Conservation (phyloP, 176 grass and related monocot species). For the Phoenix dactylifera region DNA sequence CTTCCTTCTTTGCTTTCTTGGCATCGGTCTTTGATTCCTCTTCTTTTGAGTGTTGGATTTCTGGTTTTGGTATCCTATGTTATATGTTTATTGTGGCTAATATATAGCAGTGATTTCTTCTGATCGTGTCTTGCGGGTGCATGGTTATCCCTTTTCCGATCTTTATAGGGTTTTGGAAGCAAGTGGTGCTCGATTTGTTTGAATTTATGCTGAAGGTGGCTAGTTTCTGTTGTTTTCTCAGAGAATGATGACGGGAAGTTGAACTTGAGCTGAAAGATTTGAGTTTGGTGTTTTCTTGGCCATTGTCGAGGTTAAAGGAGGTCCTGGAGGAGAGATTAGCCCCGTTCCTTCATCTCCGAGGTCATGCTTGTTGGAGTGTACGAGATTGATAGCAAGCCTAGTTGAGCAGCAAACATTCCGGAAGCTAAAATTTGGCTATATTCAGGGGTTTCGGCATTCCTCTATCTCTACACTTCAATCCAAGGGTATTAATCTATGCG, state of each 20-base stretch:
- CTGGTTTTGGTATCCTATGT: no score
- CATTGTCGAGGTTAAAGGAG: constrained; percentile 32
- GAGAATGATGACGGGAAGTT: constrained; percentile 22
- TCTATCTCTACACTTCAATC: constrained; percentile 74
- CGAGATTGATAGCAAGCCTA: constrained; percentile 27
- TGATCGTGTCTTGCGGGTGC: no score
- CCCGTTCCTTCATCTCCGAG: constrained; percentile 4
- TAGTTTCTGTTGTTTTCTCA: constrained; percentile 4
- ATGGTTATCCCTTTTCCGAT: no score
- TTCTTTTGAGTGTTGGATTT: no score
- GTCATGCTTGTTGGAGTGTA: constrained; percentile 26
- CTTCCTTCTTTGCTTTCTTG: no score
- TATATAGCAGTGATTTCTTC: no score
- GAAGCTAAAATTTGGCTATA: constrained; percentile 61
- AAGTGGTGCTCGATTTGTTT: no score
- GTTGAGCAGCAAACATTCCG: constrained; percentile 44
- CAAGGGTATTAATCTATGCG: constrained; percentile 33
- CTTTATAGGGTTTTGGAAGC: no score
- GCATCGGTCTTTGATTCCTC: no score
- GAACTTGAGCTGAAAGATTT: constrained; percentile 59
- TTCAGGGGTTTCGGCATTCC: constrained; percentile 53
- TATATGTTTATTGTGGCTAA: no score
- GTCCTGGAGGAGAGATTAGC: constrained; percentile 12
- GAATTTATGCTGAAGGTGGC: neutral
- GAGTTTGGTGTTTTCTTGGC: constrained; percentile 54